Evolutionary conservation across 2,329 filamentous ascomycete species (phyloP).

Genomic region (Curvularia eragrostidis): DNA sequence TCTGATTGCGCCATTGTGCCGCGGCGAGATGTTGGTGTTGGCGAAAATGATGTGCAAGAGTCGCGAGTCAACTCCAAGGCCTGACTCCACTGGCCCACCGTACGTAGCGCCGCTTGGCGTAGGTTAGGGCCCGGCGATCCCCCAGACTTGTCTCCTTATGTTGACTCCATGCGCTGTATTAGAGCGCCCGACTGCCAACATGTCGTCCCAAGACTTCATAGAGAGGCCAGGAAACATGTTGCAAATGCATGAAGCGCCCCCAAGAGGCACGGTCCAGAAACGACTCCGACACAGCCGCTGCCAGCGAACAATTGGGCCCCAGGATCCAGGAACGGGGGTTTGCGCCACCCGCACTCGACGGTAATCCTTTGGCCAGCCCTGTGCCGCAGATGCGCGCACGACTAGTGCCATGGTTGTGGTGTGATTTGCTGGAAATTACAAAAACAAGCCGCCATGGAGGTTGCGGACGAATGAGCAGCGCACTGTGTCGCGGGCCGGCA

Average conservation of each 20-base stretch:
- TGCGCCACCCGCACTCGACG: background rate
- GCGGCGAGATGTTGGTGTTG: background rate
- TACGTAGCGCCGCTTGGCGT: conserved; percentile 24
- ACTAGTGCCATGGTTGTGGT: background rate
- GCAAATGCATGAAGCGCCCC: background rate
- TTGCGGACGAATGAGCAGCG: background rate
- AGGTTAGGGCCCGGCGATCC: conserved; percentile 19
- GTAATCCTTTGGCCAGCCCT: background rate
- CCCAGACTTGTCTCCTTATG: conserved; percentile 19
- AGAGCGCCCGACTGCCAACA: background rate
- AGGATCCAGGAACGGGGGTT: background rate
- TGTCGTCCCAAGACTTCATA: background rate
- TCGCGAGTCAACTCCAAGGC: conserved; percentile 16
- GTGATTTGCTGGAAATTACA: background rate
- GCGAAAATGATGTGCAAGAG: conserved; percentile 3
- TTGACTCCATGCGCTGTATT: conserved; percentile 6
- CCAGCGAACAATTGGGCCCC: background rate
- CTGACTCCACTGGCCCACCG: conserved; percentile 20
- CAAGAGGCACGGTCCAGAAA: background rate
- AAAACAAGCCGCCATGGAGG: background rate
- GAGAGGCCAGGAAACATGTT: background rate
- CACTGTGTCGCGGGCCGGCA: background rate
- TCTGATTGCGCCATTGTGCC: conserved; percentile 55
- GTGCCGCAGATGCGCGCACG: background rate
- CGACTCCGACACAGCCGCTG: background rate